Evolutionary conservation across 768 basidiomycete species (phyloP), one percentile per base, ranked within the genome.

Genomic region (Lyophyllum shimeji): DNA sequence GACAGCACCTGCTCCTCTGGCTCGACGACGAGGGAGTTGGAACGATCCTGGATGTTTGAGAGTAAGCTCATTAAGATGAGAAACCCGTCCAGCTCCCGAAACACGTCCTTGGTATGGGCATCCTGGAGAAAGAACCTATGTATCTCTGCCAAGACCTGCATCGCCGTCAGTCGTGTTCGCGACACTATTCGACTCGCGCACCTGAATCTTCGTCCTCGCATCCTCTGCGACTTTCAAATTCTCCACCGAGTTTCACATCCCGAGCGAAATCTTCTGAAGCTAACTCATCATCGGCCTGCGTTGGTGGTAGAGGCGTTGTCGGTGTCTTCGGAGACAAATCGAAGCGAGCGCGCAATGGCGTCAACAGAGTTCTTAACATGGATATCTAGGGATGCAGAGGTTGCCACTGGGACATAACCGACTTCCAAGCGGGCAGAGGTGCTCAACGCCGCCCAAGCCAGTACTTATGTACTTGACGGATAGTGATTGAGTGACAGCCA

Each of bases 41-140:
- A 60, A 31, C 67, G 61, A 23, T 74, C 72, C 50, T 78, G 68
- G 0, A 88, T 69, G 0, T 82, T 83, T 0, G 89, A 87, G 3
- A 94, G 74, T 27, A 88, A 78, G 61, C 83, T 89, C 71, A 92
- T 84, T 29, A 92, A 72, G 9, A 84, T 80, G 18, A 93, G 74
- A 66, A 92, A 93, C 0, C 92, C 92, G 58, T 93, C 92, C 63
- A 88, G 74, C 63, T 92, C 89, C 4, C 92, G 78, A 68, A 94
- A 93, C 18, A 86, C 84, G 53, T 87, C 85, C 67, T 86, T 89
- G 9, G 88, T 88, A 42, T 68, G 73, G 1, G 76, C 66, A 61
- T 89, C 85, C 67, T 90, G 83, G 15, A 77, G 74, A 76, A 93
- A 77, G 21, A 87, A 82, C 15, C 83, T 75, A 52, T 84, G 82